Conservation (phyloP, 169 alveolate genomes). For the Babesia gibsoni region DNA sequence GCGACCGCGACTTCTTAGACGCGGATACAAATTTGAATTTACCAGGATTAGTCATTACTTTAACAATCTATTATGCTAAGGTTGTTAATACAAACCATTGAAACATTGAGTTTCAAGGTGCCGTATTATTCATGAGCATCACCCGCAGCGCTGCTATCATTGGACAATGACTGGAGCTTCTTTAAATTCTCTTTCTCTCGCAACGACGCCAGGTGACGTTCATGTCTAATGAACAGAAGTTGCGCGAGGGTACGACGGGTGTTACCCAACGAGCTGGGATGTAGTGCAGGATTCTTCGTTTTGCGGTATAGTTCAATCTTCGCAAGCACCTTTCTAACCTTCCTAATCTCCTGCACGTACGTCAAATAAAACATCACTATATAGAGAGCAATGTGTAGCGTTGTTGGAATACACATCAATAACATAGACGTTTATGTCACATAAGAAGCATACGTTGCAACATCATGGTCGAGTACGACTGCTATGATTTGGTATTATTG, state of each 20-base stretch:
- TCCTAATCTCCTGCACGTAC: constrained; percentile 48
- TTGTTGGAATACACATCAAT: too few species aligned
- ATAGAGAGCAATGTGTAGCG: too few species aligned
- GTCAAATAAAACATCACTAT: neutral
- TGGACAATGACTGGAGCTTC: neutral
- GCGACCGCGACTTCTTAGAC: constrained; percentile 51
- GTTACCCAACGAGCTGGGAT: constrained; percentile 46
- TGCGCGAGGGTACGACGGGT: constrained; percentile 60
- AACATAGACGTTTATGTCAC: too few species aligned
- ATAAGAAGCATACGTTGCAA: too few species aligned
- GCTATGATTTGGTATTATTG: too few species aligned
- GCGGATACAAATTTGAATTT: constrained; percentile 57
- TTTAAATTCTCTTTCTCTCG: constrained; percentile 26
- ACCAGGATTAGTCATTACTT: constrained; percentile 41
- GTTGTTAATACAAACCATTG: neutral
- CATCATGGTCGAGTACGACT: too few species aligned
- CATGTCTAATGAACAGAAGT: constrained; percentile 51
- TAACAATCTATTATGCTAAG: neutral
- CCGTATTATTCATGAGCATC: neutral
- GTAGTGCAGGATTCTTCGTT: constrained; percentile 50
- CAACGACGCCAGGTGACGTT: constrained; percentile 54
- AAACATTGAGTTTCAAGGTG: neutral
- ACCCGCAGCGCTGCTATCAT: neutral
- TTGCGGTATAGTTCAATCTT: constrained; percentile 44
- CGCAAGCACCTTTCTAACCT: constrained; percentile 54